A percentile compares a stretch with the other conserved stretches of the same genome.
These are phyloP conservation scores for Ustilago trichophora DNA, from an alignment of 1,284 basidiomycete genomes.

Conservation along the genomic window DNA sequence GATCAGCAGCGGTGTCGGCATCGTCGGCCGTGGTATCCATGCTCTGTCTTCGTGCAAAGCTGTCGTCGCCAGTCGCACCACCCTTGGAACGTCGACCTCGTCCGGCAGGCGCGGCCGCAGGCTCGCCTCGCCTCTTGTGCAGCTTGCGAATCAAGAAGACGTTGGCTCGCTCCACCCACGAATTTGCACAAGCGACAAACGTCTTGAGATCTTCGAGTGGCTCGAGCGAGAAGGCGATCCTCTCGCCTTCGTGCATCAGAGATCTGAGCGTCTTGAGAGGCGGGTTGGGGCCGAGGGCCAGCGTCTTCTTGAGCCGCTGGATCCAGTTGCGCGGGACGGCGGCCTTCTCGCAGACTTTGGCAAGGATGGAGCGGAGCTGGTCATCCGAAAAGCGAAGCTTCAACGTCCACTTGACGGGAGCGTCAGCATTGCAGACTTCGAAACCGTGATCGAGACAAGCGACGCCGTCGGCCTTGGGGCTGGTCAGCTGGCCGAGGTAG, in stretches of 20 bases:
- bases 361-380: slow-evolving; percentile 70
- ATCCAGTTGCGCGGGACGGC: slow-evolving; percentile 80
- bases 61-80: slow-evolving; percentile 19
- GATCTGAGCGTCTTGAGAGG: slow-evolving; percentile 78
- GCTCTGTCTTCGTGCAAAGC: slow-evolving; percentile 13
- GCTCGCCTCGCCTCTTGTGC: slow-evolving; percentile 43
- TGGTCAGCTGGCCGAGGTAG: slow-evolving; percentile 87
- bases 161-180: slow-evolving; percentile 78
- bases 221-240: slow-evolving; percentile 77
- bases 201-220: slow-evolving; percentile 79
- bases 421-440: slow-evolving; percentile 77
- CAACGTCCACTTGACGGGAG: slow-evolving; percentile 73
- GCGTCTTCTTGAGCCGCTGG: slow-evolving; percentile 75
- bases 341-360: slow-evolving; percentile 73
- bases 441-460: slow-evolving; percentile 86
- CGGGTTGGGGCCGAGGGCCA: slow-evolving; percentile 74
- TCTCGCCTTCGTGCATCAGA: slow-evolving; percentile 84
- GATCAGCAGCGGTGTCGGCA: slow-evolving; percentile 20
- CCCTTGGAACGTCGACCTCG: slow-evolving; percentile 70
- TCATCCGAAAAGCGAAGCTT: slow-evolving; percentile 84
- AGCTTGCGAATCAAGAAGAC: slow-evolving; percentile 70
- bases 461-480: slow-evolving; percentile 72
- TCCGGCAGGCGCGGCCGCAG: slow-evolving; percentile 73
- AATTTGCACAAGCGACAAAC: slow-evolving; percentile 81
- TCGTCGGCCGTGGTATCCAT: slow-evolving; percentile 32